phyloP scores from a whole-genome alignment of 164 flowering plant species.

The Pachysandra terminalis region DNA sequence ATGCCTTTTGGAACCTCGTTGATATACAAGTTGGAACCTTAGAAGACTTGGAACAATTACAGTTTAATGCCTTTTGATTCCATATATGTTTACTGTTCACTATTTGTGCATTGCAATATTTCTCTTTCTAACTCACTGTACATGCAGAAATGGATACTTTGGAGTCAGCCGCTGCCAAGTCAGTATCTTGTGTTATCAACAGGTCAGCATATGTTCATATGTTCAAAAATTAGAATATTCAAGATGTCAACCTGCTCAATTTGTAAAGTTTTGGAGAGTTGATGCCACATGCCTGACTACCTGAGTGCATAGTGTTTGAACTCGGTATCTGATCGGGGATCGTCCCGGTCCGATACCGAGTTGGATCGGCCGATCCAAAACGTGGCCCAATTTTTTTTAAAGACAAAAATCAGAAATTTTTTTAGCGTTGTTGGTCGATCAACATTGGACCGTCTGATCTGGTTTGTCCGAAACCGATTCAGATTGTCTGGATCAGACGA shows the following conservation, averaged over 20 bases:
- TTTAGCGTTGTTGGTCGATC: too few species aligned
- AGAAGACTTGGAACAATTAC: not conserved
- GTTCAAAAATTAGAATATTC: not conserved
- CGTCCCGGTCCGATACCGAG: too few species aligned
- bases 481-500: too few species aligned
- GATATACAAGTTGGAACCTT: not conserved
- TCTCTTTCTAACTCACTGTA: not conserved
- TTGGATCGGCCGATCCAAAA: too few species aligned
- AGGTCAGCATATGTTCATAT: slow-evolving; percentile 17
- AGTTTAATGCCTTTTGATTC: not conserved
- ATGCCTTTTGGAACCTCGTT: not conserved
- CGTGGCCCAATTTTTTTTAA: too few species aligned
- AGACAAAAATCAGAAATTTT: too few species aligned
- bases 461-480: too few species aligned
- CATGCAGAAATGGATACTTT: slow-evolving; percentile 46
- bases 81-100: not conserved
- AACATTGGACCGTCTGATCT: too few species aligned
- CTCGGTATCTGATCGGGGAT: too few species aligned
- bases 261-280: not conserved
- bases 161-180: slow-evolving; percentile 20
- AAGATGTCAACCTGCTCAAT: not conserved
- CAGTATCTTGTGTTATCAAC: slow-evolving; percentile 17
- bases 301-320: too few species aligned
- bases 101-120: not conserved
- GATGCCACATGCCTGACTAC: too few species aligned